phyloP scores from a whole-genome alignment of 306 rosid species.

The Psophocarpus tetragonolobus region DNA sequence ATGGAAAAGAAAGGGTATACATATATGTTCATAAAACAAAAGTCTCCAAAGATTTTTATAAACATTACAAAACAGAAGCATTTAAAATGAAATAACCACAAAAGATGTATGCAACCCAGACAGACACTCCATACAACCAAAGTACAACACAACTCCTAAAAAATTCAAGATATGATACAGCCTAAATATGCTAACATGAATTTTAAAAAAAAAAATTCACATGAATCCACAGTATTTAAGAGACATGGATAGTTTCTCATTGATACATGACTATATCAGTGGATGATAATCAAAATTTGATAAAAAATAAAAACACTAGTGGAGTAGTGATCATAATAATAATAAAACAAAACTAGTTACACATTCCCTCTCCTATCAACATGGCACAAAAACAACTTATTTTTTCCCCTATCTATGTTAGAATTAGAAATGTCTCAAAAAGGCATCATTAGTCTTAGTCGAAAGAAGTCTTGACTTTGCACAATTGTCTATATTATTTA shows the following conservation, averaged over 20 bases:
- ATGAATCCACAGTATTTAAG: background rate
- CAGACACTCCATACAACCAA: background rate
- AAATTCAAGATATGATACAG: background rate
- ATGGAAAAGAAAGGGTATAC: background rate
- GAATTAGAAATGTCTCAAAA: background rate
- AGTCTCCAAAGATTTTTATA: background rate
- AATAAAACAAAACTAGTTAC: background rate
- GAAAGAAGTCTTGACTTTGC: background rate
- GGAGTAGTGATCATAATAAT: background rate
- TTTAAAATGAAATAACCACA: slow-evolving; percentile 7
- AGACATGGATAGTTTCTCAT: background rate
- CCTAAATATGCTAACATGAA: background rate
- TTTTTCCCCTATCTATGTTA: background rate
- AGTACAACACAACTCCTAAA: background rate
- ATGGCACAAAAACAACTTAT: background rate
- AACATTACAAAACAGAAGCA: slow-evolving; percentile 3
- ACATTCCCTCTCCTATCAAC: background rate
- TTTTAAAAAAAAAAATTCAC: background rate
- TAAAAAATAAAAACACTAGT: background rate
- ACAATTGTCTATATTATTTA: no score
- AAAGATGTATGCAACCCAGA: background rate
- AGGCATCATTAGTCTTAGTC: background rate
- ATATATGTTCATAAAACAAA: background rate
- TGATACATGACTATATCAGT: background rate
- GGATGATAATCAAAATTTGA: background rate